Conservation (phyloP, 805 yeast species). For the Lipomyces japonicus region DNA sequence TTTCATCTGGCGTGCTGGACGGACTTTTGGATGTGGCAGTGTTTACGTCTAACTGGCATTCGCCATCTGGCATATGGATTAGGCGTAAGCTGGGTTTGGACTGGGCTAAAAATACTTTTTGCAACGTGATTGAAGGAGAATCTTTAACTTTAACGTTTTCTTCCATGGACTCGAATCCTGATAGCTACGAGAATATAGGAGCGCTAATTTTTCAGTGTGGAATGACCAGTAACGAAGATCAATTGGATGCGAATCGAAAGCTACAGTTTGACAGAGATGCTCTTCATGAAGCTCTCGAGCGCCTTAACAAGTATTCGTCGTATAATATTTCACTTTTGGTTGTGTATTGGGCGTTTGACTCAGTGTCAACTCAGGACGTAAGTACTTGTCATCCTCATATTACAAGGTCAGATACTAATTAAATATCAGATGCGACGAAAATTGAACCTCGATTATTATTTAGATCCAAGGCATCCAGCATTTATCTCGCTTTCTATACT, state of each 20-base stretch:
- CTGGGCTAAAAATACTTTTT: constrained; percentile 37
- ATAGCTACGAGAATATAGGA: constrained; percentile 42
- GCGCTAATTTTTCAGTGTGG: constrained; percentile 56
- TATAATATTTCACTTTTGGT: constrained; percentile 44
- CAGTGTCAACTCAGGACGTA: constrained; percentile 16
- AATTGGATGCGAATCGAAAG: constrained; percentile 33
- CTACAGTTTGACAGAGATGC: constrained; percentile 40
- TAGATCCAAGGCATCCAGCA: constrained; percentile 1
- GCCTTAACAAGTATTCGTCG: constrained; percentile 39
- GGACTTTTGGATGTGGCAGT: constrained; percentile 41
- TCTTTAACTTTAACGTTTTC: constrained; percentile 39
- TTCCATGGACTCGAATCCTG: constrained; percentile 44
- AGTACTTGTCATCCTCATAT: not conserved
- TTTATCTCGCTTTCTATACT: constrained; percentile 13
- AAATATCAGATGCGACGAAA: constrained; percentile 2
- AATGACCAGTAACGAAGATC: constrained; percentile 32
- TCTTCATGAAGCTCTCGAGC: constrained; percentile 39
- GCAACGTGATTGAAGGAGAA: constrained; percentile 34
- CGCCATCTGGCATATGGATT: constrained; percentile 49
- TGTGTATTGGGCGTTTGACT: constrained; percentile 41
- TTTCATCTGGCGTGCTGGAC: constrained; percentile 31
- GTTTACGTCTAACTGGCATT: constrained; percentile 49
- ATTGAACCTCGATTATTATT: constrained; percentile 7
- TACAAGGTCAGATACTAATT: not conserved
- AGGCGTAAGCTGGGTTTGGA: constrained; percentile 44